These are phyloP conservation scores for Musa acuminata DNA, from an alignment of 176 grass and related monocot genomes.

Conservation along the genomic window DNA sequence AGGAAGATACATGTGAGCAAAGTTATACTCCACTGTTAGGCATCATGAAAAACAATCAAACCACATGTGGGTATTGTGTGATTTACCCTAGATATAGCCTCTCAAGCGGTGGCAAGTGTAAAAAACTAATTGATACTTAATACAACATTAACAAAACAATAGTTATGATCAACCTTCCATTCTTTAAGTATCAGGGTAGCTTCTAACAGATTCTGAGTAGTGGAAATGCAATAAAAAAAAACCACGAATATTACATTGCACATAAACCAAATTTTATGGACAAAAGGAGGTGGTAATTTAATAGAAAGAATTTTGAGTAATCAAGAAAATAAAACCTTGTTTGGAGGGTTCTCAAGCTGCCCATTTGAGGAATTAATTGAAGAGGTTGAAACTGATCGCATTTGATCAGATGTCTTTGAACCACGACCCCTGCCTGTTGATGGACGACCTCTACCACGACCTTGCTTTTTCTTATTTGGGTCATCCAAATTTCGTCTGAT, in stretches of 20 bases:
- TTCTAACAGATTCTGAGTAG: too few relatives aligned
- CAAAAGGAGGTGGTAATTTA: background rate
- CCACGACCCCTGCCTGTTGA: slow-evolving; percentile 61
- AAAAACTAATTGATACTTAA: background rate
- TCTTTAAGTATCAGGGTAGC: too few relatives aligned
- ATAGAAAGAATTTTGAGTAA: too few relatives aligned
- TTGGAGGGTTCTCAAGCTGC: slow-evolving; percentile 54
- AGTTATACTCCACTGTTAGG: too few relatives aligned
- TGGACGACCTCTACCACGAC: slow-evolving; percentile 77
- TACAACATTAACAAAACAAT: background rate
- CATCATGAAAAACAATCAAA: too few relatives aligned
- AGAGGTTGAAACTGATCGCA: slow-evolving; percentile 27
- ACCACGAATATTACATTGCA: background rate
- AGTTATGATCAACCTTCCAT: too few relatives aligned
- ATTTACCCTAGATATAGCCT: background rate
- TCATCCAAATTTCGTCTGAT: slow-evolving; percentile 37
- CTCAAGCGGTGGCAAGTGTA: background rate
- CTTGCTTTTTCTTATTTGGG: slow-evolving; percentile 64
- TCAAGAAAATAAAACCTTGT: slow-evolving; percentile 31
- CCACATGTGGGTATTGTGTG: too few relatives aligned
- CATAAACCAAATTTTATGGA: background rate
- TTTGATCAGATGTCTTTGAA: slow-evolving; percentile 62
- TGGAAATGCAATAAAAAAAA: too few relatives aligned
- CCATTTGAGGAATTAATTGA: slow-evolving; percentile 50
- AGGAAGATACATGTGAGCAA: too few relatives aligned